phyloP scores from a whole-genome alignment of 2,329 filamentous ascomycete species.

The Tolypocladium album region DNA sequence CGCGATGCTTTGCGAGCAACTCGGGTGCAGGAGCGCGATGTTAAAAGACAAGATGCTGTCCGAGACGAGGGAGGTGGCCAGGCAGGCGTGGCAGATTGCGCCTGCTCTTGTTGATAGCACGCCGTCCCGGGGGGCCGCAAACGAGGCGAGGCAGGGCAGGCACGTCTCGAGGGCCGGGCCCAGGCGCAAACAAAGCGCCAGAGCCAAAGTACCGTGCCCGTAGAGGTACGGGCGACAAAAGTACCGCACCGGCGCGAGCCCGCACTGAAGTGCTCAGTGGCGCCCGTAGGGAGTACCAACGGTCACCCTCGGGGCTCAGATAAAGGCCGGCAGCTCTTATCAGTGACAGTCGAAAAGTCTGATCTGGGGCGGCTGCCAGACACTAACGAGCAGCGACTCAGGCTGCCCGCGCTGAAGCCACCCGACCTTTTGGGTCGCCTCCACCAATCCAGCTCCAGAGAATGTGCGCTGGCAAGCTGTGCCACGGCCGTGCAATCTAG shows the following conservation, averaged over 20 bases:
- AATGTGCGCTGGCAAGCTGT: neutral
- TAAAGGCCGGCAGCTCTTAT: neutral
- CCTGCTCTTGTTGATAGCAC: neutral
- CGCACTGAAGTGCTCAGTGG: neutral
- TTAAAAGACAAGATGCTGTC: neutral
- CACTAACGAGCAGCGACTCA: neutral
- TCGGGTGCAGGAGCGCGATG: neutral
- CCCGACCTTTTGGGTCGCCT: neutral
- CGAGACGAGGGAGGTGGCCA: neutral
- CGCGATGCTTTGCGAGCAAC: neutral
- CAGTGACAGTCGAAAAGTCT: neutral
- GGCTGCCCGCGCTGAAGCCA: neutral
- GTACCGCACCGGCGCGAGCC: neutral
- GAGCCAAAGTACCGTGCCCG: neutral
- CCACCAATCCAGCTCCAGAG: neutral
- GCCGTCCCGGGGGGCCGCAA: neutral
- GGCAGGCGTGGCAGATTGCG: neutral
- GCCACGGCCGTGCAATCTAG: too few relatives aligned
- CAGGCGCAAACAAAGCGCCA: neutral
- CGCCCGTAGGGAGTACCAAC: neutral
- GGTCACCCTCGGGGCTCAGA: neutral
- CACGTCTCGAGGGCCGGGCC: neutral
- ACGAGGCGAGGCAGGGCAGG: neutral
- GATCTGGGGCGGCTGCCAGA: neutral
- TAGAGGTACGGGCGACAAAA: neutral